Evolutionary conservation across 495 filamentous ascomycete genomes (phyloP).

Genomic region (Penicillium lagena): DNA sequence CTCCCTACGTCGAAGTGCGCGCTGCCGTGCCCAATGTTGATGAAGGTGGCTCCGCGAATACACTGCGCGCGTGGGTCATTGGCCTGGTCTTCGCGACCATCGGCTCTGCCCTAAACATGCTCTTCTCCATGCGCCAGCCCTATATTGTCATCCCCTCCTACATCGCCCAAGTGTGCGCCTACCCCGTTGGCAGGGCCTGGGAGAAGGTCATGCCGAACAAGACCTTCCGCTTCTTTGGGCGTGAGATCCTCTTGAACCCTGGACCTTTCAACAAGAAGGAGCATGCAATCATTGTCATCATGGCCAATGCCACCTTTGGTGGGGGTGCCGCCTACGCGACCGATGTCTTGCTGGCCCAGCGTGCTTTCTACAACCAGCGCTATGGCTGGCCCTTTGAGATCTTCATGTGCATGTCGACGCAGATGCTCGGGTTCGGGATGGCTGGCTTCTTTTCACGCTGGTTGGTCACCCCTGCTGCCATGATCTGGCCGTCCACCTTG

Average conservation of each 20-base stretch:
- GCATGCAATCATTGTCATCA: constrained; percentile 68
- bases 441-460: constrained; percentile 62
- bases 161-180: constrained; percentile 65
- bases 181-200: constrained; percentile 58
- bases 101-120: constrained; percentile 60
- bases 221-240: constrained; percentile 48
- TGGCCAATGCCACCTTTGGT: constrained; percentile 49
- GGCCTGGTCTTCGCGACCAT: constrained; percentile 61
- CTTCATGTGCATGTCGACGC: constrained; percentile 60
- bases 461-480: constrained; percentile 54
- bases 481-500: constrained; percentile 70
- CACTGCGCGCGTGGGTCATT: constrained; percentile 66
- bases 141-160: constrained; percentile 62
- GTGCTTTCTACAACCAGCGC: constrained; percentile 58
- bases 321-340: constrained; percentile 59
- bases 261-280: constrained; percentile 74
- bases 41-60: constrained; percentile 60
- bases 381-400: constrained; percentile 65
- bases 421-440: constrained; percentile 66
- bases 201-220: constrained; percentile 44
- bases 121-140: constrained; percentile 63
- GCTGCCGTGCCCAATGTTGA: constrained; percentile 46
- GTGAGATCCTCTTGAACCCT: constrained; percentile 55
- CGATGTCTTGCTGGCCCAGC: constrained; percentile 59
- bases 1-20: constrained; percentile 60